Evolutionary conservation across 306 rosid species (phyloP).

Genomic region (Malus fusca): DNA sequence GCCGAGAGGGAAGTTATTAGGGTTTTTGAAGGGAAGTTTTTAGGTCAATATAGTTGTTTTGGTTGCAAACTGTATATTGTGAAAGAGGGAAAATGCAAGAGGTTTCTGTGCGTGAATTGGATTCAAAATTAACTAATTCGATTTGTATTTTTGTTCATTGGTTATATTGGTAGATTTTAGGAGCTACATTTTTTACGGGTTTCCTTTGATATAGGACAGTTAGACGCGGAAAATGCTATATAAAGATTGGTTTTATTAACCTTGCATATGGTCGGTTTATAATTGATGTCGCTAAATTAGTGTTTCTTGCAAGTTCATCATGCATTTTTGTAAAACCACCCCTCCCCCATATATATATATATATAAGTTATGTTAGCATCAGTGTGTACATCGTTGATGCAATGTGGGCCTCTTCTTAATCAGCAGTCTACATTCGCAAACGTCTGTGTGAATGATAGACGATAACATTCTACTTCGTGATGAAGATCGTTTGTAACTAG

Average conservation of each 20-base stretch:
- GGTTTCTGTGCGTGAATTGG: neutral
- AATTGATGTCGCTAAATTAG: neutral
- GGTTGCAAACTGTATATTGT: neutral
- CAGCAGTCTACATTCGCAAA: neutral
- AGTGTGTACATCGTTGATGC: neutral
- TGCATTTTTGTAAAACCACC: neutral
- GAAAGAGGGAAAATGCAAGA: neutral
- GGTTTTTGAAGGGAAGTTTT: neutral
- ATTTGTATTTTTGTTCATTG: neutral
- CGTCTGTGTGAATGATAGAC: neutral
- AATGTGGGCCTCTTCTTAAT: neutral
- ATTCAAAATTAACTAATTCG: neutral
- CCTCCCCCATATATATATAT: too few species aligned
- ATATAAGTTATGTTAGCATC: neutral
- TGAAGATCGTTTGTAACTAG: neutral
- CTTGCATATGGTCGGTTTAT: neutral
- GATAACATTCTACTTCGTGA: neutral
- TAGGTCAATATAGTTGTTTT: neutral
- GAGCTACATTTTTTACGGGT: neutral
- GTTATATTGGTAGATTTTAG: conserved; percentile 1
- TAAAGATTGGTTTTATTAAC: neutral
- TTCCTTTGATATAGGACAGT: conserved; percentile 12
- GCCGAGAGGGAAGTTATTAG: neutral
- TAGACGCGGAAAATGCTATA: neutral
- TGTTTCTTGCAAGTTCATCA: neutral